A percentile compares a stretch with the other conserved stretches of the same genome.
Evolutionary conservation across 805 yeast species (phyloP).

Genomic region (Starmerella stigmatis): DNA sequence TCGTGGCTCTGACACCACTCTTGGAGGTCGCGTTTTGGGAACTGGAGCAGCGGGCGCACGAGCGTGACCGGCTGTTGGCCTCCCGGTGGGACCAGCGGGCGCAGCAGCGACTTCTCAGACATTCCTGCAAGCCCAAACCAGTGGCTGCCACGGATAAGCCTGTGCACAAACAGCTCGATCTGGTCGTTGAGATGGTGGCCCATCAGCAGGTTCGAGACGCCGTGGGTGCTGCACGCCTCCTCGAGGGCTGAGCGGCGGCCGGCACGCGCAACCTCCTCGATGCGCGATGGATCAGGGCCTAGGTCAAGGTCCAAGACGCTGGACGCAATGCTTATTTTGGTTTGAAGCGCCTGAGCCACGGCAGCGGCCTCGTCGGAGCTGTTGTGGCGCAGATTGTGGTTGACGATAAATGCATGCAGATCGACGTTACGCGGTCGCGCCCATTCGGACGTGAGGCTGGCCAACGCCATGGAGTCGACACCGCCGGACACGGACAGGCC

Average conservation of each 20-base stretch:
- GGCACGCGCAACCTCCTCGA: conserved; percentile 53
- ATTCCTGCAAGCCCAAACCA: conserved; percentile 55
- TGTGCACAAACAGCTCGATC: conserved; percentile 53
- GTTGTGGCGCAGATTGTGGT: conserved; percentile 47
- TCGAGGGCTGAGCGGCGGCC: conserved; percentile 41
- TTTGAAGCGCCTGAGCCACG: conserved; percentile 27
- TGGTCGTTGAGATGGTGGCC: conserved; percentile 71
- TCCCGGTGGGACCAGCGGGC: background rate
- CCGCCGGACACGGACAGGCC: conserved; percentile 70
- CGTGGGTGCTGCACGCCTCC: conserved; percentile 33
- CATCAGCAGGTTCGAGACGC: conserved; percentile 36
- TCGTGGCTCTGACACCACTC: conserved; percentile 36
- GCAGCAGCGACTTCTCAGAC: conserved; percentile 26
- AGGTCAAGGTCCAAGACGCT: conserved; percentile 30
- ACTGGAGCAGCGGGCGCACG: conserved; percentile 45
- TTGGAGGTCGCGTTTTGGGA: conserved; percentile 38
- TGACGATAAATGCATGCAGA: conserved; percentile 49
- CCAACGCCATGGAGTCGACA: conserved; percentile 65
- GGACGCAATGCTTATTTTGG: conserved; percentile 29
- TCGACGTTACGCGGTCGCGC: conserved; percentile 27
- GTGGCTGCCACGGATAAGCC: conserved; percentile 40
- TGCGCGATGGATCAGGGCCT: conserved; percentile 26
- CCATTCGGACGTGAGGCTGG: conserved; percentile 39
- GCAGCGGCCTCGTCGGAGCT: conserved; percentile 41
- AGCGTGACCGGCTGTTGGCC: conserved; percentile 23